phyloP scores from a whole-genome alignment of 176 grass and related monocot species.

The Oryza nivara region DNA sequence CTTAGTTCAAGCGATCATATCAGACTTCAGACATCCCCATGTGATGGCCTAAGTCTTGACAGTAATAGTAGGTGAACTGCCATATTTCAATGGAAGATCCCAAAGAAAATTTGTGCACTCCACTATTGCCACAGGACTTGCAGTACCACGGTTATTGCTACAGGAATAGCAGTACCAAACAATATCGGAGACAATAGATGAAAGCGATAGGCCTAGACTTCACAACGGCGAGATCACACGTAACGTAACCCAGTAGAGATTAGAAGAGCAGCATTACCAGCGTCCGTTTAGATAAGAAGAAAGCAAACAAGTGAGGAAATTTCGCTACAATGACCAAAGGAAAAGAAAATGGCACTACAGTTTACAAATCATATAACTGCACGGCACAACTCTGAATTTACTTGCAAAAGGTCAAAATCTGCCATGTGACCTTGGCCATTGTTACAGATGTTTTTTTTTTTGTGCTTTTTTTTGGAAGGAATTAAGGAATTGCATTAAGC shows the following conservation, averaged over 20 bases:
- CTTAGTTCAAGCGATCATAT: background rate
- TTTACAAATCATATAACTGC: background rate
- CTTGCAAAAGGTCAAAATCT: too few species aligned
- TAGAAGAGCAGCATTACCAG: background rate
- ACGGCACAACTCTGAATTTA: background rate
- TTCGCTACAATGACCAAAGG: background rate
- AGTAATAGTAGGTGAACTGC: background rate
- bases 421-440: too few species aligned
- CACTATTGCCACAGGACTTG: background rate
- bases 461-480: background rate
- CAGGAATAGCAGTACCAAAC: background rate
- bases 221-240: background rate
- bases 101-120: background rate
- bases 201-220: background rate
- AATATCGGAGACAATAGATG: background rate
- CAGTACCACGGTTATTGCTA: background rate
- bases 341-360: background rate
- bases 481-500: too few species aligned
- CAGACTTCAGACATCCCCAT: too few species aligned
- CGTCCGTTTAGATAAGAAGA: background rate
- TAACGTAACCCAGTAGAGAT: background rate
- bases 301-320: constrained; percentile 6
- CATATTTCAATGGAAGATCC: background rate
- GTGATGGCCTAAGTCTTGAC: background rate
- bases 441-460: background rate